Evolutionary conservation across 495 filamentous ascomycete genomes (phyloP), one percentile per base, ranked within the genome.

Genomic region (Penicillium ucsense): DNA sequence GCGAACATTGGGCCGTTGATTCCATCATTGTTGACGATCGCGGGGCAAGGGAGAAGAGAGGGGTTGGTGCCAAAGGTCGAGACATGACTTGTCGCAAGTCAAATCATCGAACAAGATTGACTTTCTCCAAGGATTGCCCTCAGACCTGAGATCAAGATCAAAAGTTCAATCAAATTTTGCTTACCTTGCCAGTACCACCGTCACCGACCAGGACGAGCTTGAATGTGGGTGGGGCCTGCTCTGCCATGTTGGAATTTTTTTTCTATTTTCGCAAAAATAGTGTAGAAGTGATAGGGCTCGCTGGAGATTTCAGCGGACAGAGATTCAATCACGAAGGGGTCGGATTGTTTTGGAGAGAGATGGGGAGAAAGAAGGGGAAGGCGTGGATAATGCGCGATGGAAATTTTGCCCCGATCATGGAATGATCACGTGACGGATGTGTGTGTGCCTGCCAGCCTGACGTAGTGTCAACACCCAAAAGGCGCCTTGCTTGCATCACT

Each of bases 191-290:
- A 65, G 94, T 99, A 78, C 94, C 94, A 76, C 94, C 94, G 72
- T 99, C 94, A 68, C 94, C 94, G 65, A 99, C 94, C 65, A 99
- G 89, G 59, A 99, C 94, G 63, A 99, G 86, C 88, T 99, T 99
- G 81, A 99, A 97, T 64, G 89, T 95, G 41, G 80, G 77, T 42
- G 82, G 80, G 54, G 64, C 66, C 46, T 70, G 58, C 35, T 63
- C 62, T 53, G 83, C 78, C 84, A 89, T 91, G 65, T 55, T 74
- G 65, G 48, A 54, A 57, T 70, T 59, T 31, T 41, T 41, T 70
- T 59, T 31, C 20, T 20, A 20, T 38, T 39, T 45, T 27, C 44
- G 44, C 28, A 36, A 49, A 37, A 45, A 31, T 48, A 38, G 35
- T 35, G 9, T 46, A 12, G 32, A 33, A 20, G 20, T 32, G 10